Evolutionary conservation across 1,284 basidiomycete genomes (phyloP), one percentile per base, ranked within the genome.

Genomic region (Waitea zeae): DNA sequence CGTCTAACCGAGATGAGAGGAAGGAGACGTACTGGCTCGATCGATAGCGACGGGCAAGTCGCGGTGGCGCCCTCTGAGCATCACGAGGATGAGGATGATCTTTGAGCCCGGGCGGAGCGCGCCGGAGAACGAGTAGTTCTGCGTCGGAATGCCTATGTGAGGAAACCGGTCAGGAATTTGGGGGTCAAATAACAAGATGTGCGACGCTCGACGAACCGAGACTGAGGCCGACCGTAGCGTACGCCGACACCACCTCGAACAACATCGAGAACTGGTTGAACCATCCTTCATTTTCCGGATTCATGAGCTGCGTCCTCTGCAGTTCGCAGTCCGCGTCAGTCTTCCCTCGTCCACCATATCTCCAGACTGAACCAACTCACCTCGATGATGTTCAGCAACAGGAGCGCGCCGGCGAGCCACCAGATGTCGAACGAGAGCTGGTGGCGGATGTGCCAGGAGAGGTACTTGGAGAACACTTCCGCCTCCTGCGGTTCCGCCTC

Each of bases 11-110:
- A 7, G 27, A 30, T n/a, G 14, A 30, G 34, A 7, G 6, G 20
- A 20, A 24, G 12, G 5, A 13, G 5, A 36, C 35, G 9, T 13
- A 36, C 35, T 61, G 6, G 76, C 70, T 14, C 74, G 67, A 49
- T 83, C 75, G 32, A 84, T 68, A 4, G 79, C 77, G 12, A 75
- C 69, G 19, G 74, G 73, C 2, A 81, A 49, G 3, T 80, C 80
- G 40, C 82, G 63, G 50, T 86, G 82, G 11, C 80, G 58, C 0
- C 81, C 82, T 42, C 81, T 65, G 29, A 67, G 67, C 82, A 87
- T 87, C 36, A 86, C 74, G 7, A 64, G 56, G 33, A 69, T 68
- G n/a, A 84, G 51, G 14, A 87, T 67, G 13, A 87, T 51, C 49
- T 84, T 88, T 1, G 78, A 81, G 3, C 84, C 54, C 0, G 67